Base-by-base conservation (phyloP, 1,139 yeast species). In the Blastobotrys malaysiensis region DNA sequence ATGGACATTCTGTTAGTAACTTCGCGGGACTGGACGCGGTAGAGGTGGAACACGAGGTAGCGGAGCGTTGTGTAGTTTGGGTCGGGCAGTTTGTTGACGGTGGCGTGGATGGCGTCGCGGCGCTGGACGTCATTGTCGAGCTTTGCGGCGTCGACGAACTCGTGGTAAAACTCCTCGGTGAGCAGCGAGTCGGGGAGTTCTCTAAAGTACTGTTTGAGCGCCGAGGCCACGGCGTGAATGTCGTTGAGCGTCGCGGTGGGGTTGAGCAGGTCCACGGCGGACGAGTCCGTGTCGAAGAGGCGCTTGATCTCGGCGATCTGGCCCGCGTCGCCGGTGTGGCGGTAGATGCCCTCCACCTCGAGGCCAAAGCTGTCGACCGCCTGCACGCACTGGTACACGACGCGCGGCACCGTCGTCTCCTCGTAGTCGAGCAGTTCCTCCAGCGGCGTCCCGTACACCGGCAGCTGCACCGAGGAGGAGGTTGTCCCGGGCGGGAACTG, bases 41-140 rank as follows among this genome's bases (percentile, higher is more conserved):
- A 84, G 61, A 93, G 78, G 69, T 93, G 99, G 76, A 91, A 88
- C 3, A 90, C 76, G 59, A 93, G 75, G 44, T 89, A 82, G 63
- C 98, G 76, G 62, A 93, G 77, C 0, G 98, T 91, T 74, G 96
- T 90, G 69, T 93, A 93, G 55, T 95, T 90, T 1, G 96, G 95
- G 70, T 93, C 99, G 0, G 98, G 97, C 54, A 93, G 77, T 62
- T 87, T 87, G 72, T 86, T 93, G 48, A 93, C 88, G 56, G 88
- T 79, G 52, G 89, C 89, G 69, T 93, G 99, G 63, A 93, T 77
- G 59, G 85, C 86, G 63, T 89, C 90, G 52, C 82, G 76, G 60
- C 86, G 75, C 47, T 80, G 76, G 16, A 74, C 74, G 31, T 76
- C 77, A 61, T 84, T 85, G 45, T 74, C 77, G 53, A 89, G 82